Percentiles rank a stretch among this genome's conserved stretches.
Conservation (phyloP, 140 eudicot species). For the Ambrosia hybrid region DNA sequence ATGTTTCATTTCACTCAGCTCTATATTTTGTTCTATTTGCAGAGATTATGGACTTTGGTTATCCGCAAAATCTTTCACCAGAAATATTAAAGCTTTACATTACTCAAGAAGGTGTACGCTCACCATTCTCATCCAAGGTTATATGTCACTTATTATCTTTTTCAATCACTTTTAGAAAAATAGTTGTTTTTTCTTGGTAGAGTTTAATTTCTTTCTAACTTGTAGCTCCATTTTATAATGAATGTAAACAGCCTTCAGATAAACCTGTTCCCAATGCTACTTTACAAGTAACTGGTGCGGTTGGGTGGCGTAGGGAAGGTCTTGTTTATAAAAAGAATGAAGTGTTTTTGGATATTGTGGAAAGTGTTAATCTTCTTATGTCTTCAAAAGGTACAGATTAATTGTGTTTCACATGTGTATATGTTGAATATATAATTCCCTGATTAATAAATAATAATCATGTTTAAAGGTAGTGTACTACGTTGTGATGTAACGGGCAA, state of each 20-base stretch:
- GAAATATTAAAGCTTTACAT: constrained; percentile 93
- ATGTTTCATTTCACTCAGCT: constrained; percentile 3
- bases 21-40: constrained; percentile 35
- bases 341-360: constrained; percentile 98
- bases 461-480: constrained; percentile 70
- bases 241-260: constrained; percentile 63
- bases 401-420: neutral
- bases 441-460: constrained; percentile 5
- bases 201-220: constrained; percentile 23
- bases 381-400: constrained; percentile 80
- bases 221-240: neutral
- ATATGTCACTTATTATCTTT: constrained; percentile 5
- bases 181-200: neutral
- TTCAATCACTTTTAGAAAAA: neutral
- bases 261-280: constrained; percentile 98
- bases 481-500: constrained; percentile 98
- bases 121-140: constrained; percentile 97
- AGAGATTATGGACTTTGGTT: constrained; percentile 99
- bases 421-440: neutral
- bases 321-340: constrained; percentile 92
- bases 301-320: constrained; percentile 99
- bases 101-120: constrained; percentile 98
- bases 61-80: too few species aligned
- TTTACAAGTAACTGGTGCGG: constrained; percentile 98
- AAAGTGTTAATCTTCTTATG: constrained; percentile 98